phyloP scores from a whole-genome alignment of 2,329 filamentous ascomycete species.

The Cadophora gregata region DNA sequence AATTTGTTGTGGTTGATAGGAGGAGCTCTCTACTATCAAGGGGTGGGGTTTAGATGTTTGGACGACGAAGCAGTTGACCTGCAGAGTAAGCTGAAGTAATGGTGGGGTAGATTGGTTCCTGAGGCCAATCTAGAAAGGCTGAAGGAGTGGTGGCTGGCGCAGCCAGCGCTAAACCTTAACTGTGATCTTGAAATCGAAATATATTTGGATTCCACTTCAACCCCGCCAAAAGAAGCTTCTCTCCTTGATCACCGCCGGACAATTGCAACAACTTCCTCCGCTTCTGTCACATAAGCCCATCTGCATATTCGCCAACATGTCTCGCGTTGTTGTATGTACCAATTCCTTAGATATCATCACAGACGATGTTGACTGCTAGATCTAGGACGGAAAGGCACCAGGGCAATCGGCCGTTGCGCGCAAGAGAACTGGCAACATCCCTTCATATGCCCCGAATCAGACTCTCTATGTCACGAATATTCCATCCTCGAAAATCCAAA shows the following conservation, averaged over 20 bases:
- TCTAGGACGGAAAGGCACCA: slow-evolving; percentile 44
- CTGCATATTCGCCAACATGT: slow-evolving; percentile 18
- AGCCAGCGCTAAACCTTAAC: slow-evolving; percentile 10
- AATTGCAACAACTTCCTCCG: neutral
- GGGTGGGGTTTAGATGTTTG: slow-evolving; percentile 15
- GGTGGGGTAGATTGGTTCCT: slow-evolving; percentile 20
- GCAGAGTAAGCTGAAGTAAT: slow-evolving; percentile 4
- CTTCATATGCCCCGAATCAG: slow-evolving; percentile 71
- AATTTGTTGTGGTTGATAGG: slow-evolving; percentile 68
- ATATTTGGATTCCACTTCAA: slow-evolving; percentile 15
- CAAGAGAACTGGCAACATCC: slow-evolving; percentile 51
- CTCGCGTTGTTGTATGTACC: slow-evolving; percentile 26
- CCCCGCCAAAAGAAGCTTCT: slow-evolving; percentile 11
- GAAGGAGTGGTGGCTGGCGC: neutral
- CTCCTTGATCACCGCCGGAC: neutral
- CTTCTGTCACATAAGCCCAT: neutral
- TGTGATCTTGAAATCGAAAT: slow-evolving; percentile 4
- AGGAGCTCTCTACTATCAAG: slow-evolving; percentile 98
- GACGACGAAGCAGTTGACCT: slow-evolving; percentile 19
- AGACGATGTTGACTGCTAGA: slow-evolving; percentile 28
- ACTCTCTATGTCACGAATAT: slow-evolving; percentile 92
- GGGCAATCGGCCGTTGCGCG: slow-evolving; percentile 36
- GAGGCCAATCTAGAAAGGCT: slow-evolving; percentile 15
- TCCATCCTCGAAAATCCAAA: slow-evolving; percentile 84
- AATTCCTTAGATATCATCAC: neutral